Percentiles rank a stretch among this genome's conserved stretches.
Conservation (phyloP, 2,329 filamentous ascomycete species). For the Nothopassalora personata region DNA sequence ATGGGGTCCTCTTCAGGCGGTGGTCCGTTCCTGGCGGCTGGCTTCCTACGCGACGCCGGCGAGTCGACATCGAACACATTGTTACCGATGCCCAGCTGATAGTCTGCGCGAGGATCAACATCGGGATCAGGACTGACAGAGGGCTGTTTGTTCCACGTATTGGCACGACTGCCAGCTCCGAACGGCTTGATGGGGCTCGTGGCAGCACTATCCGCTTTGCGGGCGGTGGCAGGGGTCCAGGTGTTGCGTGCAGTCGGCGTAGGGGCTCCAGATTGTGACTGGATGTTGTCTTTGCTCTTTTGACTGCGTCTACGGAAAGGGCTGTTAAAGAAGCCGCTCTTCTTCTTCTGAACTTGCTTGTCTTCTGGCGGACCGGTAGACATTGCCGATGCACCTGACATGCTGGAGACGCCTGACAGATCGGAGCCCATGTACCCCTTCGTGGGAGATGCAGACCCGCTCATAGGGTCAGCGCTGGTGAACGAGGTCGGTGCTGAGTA, state of each 20-base stretch:
- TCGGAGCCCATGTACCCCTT: constrained; percentile 50
- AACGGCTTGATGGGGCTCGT: constrained; percentile 40
- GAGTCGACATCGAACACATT: constrained; percentile 92
- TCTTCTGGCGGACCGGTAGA: constrained; percentile 50
- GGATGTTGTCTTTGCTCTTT: constrained; percentile 65
- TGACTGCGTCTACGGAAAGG: constrained; percentile 85
- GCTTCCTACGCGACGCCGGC: constrained; percentile 53
- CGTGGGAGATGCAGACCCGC: constrained; percentile 65
- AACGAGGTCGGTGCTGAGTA: constrained; percentile 84
- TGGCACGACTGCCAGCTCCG: constrained; percentile 24
- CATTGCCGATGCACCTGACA: constrained; percentile 22
- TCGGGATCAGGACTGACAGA: constrained; percentile 52
- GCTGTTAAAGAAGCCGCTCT: constrained; percentile 86
- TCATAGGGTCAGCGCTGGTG: constrained; percentile 76
- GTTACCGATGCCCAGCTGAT: constrained; percentile 89
- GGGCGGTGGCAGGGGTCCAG: constrained; percentile 45
- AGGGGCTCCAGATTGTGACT: constrained; percentile 33
- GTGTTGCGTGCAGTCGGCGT: constrained; percentile 44
- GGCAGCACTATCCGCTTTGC: constrained; percentile 36
- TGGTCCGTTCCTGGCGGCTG: constrained; percentile 26
- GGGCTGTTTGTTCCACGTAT: constrained; percentile 32
- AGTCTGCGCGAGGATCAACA: constrained; percentile 84
- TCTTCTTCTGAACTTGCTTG: constrained; percentile 62
- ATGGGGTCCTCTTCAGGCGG: constrained; percentile 71
- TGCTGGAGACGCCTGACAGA: constrained; percentile 24